Base-by-base conservation (phyloP, 2,329 filamentous ascomycete species). In the Dendrostoma leiphaemia region DNA sequence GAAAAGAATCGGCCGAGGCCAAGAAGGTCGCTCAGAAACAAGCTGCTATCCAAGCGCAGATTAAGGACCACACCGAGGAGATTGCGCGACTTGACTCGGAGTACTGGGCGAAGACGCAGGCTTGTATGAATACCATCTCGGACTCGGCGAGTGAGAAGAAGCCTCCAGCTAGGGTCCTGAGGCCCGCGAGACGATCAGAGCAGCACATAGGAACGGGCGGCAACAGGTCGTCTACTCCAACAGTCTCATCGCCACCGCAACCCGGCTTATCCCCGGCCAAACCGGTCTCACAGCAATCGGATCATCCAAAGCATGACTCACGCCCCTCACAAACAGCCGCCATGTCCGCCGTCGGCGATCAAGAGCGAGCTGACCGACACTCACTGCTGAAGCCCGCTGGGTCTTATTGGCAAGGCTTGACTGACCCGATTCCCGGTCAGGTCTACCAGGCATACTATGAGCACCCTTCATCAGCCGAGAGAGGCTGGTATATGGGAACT, bases 381-480 rank as follows among this genome's bases (percentile, higher is more conserved):
- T n/a, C n/a, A n/a, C n/a, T n/a, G n/a, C n/a, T n/a, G n/a, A 19
- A 8, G 4, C 35, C 35, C n/a, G 19, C 35, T 6, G 5, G 8
- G 4, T 4, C 35, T 17, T 17, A 7, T 2, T 54, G 38, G 23
- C 4, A 3, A 13, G 48, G 48, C 26, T 31, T 57, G 12, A 38
- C 21, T 1, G 6, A 50, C 28, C 38, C 41, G 8, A n/a, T 10
- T 3, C 32, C 47, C 2, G 54, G 54, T n/a, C 28, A 54, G 5
- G 24, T 57, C 26, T 57, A 57, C 54, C 40, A 57, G 8, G 51
- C 46, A 12, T 57, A 46, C 31, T 57, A 57, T 40, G 35, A 47
- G 10, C 31, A 48, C 19, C 6, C 13, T 13, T 5, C 9, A 8
- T 19, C 3, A 15, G 23, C 6, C 28, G 37, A 3, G 32, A 44